A percentile compares a stretch with the other conserved stretches of the same genome.
Conservation (phyloP, 2,329 filamentous ascomycete genomes). For the Fusarium denticulatum region DNA sequence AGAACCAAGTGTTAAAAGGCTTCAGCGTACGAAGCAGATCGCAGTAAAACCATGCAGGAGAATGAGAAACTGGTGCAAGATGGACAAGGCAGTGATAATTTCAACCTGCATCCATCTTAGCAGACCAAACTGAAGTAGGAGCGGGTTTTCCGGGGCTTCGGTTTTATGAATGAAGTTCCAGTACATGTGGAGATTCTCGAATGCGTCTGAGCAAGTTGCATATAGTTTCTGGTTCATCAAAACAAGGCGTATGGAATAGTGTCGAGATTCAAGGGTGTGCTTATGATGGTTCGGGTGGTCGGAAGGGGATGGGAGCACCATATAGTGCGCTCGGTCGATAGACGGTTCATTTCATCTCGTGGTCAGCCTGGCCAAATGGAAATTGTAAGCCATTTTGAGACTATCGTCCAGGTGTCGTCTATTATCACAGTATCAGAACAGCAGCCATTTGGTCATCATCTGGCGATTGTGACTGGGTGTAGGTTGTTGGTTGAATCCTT, state of each 20-base stretch:
- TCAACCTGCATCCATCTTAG: slow-evolving; percentile 1
- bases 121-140: neutral
- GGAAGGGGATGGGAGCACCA: slow-evolving; percentile 19
- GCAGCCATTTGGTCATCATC: slow-evolving; percentile 22
- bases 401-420: neutral
- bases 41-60: neutral
- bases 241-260: neutral
- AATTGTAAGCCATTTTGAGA: neutral
- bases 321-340: slow-evolving; percentile 1
- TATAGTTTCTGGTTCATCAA: neutral
- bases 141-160: slow-evolving; percentile 10
- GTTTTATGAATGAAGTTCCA: neutral
- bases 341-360: slow-evolving; percentile 11
- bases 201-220: neutral
- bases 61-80: neutral
- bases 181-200: neutral
- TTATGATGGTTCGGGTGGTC: slow-evolving; percentile 32
- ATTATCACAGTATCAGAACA: slow-evolving; percentile 9
- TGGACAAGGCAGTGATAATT: neutral
- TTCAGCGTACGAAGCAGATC: neutral
- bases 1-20: neutral
- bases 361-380: neutral
- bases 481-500: slow-evolving; percentile 35
- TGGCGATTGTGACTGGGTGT: slow-evolving; percentile 33
- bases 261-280: slow-evolving; percentile 9